Percentiles rank a stretch among this genome's conserved stretches.
These are phyloP conservation scores for Crassisporium funariophilum DNA, from an alignment of 768 basidiomycete species.

Conservation along the genomic window DNA sequence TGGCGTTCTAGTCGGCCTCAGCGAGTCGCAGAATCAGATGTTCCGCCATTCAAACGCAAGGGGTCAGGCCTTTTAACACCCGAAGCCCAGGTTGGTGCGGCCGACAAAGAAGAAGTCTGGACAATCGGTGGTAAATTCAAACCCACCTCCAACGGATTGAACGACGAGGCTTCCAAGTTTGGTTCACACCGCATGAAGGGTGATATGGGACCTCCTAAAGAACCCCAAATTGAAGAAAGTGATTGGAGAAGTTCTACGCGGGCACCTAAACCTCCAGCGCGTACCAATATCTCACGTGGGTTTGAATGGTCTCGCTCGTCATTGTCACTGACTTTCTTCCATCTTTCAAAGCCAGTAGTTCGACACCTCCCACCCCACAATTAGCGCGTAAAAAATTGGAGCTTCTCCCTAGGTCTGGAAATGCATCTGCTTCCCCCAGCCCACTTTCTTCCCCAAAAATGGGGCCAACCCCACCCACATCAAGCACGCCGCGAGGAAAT, in stretches of 20 bases:
- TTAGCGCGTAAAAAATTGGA: slow-evolving; percentile 80
- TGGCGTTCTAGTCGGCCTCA: slow-evolving; percentile 68
- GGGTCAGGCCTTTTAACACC: slow-evolving; percentile 56
- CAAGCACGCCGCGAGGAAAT: slow-evolving; percentile 51
- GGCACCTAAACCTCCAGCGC: slow-evolving; percentile 39
- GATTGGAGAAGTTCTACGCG: slow-evolving; percentile 70
- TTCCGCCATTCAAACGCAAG: slow-evolving; percentile 53
- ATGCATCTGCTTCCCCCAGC: slow-evolving; percentile 66
- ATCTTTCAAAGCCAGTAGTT: slow-evolving; percentile 53
- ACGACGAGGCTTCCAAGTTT: slow-evolving; percentile 42
- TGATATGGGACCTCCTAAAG: slow-evolving; percentile 58
- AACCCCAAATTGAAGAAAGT: slow-evolving; percentile 52
- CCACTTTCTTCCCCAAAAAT: slow-evolving; percentile 83
- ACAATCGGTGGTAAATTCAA: slow-evolving; percentile 74
- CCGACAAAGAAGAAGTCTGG: slow-evolving; percentile 84
- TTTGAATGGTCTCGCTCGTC: slow-evolving; percentile 8
- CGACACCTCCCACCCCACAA: slow-evolving; percentile 83
- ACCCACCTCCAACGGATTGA: slow-evolving; percentile 45
- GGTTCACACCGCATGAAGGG: slow-evolving; percentile 50
- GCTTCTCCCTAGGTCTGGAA: slow-evolving; percentile 77
- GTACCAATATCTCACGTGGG: slow-evolving; percentile 66
- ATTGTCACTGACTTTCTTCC: slow-evolving; percentile 9
- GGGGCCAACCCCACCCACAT: slow-evolving; percentile 41
- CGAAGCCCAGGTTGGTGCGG: slow-evolving; percentile 47
- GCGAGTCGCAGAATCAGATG: slow-evolving; percentile 49